A percentile compares a stretch with the other conserved stretches of the same genome.
Evolutionary conservation across 1,139 yeast species (phyloP).

Genomic region (Scheffersomyces parashehatae): DNA sequence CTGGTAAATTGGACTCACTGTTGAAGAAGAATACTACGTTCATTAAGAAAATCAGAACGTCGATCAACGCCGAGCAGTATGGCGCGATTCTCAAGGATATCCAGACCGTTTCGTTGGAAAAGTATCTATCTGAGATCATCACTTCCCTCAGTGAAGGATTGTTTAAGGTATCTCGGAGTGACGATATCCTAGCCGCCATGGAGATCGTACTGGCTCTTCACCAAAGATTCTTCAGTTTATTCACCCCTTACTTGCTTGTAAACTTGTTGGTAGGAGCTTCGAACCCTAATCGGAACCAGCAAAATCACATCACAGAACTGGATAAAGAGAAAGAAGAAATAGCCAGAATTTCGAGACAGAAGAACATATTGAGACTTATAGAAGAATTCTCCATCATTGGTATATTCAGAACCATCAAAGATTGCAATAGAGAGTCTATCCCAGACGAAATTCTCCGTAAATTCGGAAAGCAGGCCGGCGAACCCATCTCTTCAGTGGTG

Average conservation of each 20-base stretch:
- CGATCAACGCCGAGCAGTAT: conserved; percentile 51
- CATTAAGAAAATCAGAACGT: conserved; percentile 65
- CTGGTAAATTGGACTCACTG: conserved; percentile 63
- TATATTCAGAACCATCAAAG: conserved; percentile 45
- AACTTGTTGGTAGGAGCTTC: conserved; percentile 47
- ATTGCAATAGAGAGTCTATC: conserved; percentile 26
- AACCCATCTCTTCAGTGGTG: conserved; percentile 48
- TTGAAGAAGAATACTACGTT: conserved; percentile 84
- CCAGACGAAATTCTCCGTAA: conserved; percentile 23
- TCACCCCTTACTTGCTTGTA: conserved; percentile 54
- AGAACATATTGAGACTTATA: conserved; percentile 52
- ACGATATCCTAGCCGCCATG: conserved; percentile 64
- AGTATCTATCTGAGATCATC: conserved; percentile 73
- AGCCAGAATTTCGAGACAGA: conserved; percentile 45
- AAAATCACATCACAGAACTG: conserved; percentile 3
- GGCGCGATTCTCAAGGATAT: conserved; percentile 60
- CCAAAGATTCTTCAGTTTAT: conserved; percentile 62
- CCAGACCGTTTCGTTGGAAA: conserved; percentile 62
- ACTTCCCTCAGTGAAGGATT: conserved; percentile 67
- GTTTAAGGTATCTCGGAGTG: conserved; percentile 50
- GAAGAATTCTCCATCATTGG: conserved; percentile 69
- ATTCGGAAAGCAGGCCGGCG: conserved; percentile 19
- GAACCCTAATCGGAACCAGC: conserved; percentile 26
- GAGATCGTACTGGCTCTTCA: conserved; percentile 75
- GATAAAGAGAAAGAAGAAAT: conserved; percentile 46